Percentiles rank a stretch among this genome's conserved stretches.
phyloP scores from a whole-genome alignment of 176 grass and related monocot genomes.

The Aegilops umbellulata region DNA sequence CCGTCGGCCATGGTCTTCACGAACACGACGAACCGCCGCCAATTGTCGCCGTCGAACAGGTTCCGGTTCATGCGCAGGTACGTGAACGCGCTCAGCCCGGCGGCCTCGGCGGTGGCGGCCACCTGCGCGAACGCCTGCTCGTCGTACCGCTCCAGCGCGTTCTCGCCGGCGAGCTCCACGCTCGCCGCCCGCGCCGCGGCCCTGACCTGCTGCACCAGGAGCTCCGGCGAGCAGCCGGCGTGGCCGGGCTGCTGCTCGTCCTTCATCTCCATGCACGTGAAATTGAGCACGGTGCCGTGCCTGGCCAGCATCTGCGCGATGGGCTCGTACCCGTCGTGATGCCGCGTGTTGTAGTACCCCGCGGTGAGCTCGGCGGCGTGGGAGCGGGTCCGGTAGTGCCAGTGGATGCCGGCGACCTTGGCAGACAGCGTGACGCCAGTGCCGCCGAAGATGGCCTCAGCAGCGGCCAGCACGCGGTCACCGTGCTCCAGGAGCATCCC shows the following conservation, averaged over 20 bases:
- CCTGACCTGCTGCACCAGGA: conserved; percentile 73
- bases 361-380: conserved; percentile 95
- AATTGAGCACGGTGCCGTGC: conserved; percentile 76
- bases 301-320: conserved; percentile 66
- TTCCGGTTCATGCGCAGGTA: conserved; percentile 87
- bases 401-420: conserved; percentile 96
- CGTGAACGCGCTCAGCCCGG: conserved; percentile 73
- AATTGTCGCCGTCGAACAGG: conserved; percentile 83
- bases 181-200: conserved; percentile 28
- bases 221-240: conserved; percentile 67
- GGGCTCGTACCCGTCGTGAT: conserved; percentile 63
- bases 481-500: conserved; percentile 85
- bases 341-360: conserved; percentile 91
- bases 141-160: conserved; percentile 90
- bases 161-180: conserved; percentile 83
- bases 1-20: conserved; percentile 69
- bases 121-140: conserved; percentile 75
- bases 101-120: conserved; percentile 36
- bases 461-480: conserved; percentile 65
- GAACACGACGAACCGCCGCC: conserved; percentile 83
- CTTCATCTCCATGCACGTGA: conserved; percentile 99
- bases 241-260: conserved; percentile 87
- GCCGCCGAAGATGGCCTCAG: conserved; percentile 69
- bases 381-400: conserved; percentile 87
- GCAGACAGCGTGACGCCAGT: conserved; percentile 70